phyloP scores from a whole-genome alignment of 108 stramenopile genomes.

The Cyclotella atomus region DNA sequence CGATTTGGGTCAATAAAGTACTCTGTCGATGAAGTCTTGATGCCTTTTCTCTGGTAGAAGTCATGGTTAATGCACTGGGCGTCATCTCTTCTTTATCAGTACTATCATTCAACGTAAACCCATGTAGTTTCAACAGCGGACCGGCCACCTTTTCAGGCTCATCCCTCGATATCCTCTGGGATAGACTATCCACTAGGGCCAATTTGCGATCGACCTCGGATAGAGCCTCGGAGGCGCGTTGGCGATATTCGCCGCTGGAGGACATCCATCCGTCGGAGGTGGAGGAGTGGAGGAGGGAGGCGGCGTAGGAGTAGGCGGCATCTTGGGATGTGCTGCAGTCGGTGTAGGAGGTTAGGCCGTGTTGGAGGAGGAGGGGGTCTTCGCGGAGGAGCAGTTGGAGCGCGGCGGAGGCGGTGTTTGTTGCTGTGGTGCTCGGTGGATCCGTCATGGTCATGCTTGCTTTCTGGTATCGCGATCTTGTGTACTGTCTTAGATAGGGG shows the following conservation, averaged over 20 bases:
- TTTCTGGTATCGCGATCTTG: no score
- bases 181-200: constrained; percentile 76
- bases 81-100: constrained; percentile 6
- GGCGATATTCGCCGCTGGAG: constrained; percentile 44
- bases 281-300: constrained; percentile 61
- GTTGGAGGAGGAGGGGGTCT: constrained; percentile 67
- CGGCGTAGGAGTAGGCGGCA: constrained; percentile 72
- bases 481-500: no score
- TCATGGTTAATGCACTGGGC: constrained; percentile 28
- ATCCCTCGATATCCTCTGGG: constrained; percentile 73
- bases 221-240: constrained; percentile 73
- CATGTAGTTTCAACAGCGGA: constrained; percentile 74
- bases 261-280: constrained; percentile 37
- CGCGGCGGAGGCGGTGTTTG: constrained; percentile 60
- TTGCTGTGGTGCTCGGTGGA: constrained; percentile 9
- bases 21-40: constrained; percentile 75
- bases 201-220: constrained; percentile 83
- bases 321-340: neutral
- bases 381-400: constrained; percentile 72
- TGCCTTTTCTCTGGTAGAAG: constrained; percentile 62
- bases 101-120: constrained; percentile 43
- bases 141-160: constrained; percentile 81
- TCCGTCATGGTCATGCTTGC: no score
- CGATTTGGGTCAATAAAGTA: constrained; percentile 66
- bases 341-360: constrained; percentile 45